These are phyloP conservation scores for Colletotrichum lupini DNA, from an alignment of 2,329 filamentous ascomycete genomes.

Conservation along the genomic window DNA sequence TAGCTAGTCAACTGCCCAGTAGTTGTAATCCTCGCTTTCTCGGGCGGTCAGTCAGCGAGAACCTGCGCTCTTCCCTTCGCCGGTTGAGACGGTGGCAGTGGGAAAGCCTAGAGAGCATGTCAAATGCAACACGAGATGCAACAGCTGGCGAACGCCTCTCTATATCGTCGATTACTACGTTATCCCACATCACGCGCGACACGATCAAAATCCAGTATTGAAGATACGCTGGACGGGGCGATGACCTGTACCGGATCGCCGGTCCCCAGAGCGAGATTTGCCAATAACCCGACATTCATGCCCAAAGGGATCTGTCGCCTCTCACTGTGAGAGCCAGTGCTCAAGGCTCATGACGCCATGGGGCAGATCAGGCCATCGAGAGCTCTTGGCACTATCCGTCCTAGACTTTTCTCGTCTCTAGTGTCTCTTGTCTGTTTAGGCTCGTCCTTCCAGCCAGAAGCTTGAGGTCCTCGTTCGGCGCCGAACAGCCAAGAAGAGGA, in stretches of 20 bases:
- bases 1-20: no score
- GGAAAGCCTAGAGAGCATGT: not conserved
- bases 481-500: not conserved
- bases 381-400: not conserved
- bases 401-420: not conserved
- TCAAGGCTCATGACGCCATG: not conserved
- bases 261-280: conserved; percentile 4
- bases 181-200: not conserved
- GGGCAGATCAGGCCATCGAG: not conserved
- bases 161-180: not conserved
- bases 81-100: conserved; percentile 2
- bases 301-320: not conserved
- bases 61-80: not conserved
- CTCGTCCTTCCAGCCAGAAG: not conserved
- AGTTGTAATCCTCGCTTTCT: conserved; percentile 1
- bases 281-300: not conserved
- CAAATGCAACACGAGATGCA: not conserved
- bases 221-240: not conserved
- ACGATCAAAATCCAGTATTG: not conserved
- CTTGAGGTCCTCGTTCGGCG: not conserved
- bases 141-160: not conserved
- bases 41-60: not conserved
- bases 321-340: not conserved
- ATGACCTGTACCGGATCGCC: not conserved
- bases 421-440: not conserved